Percentiles rank a stretch among this genome's conserved stretches.
These are phyloP conservation scores for Dactylellina haptotyla DNA, from an alignment of 2,329 filamentous ascomycete genomes.

Conservation along the genomic window DNA sequence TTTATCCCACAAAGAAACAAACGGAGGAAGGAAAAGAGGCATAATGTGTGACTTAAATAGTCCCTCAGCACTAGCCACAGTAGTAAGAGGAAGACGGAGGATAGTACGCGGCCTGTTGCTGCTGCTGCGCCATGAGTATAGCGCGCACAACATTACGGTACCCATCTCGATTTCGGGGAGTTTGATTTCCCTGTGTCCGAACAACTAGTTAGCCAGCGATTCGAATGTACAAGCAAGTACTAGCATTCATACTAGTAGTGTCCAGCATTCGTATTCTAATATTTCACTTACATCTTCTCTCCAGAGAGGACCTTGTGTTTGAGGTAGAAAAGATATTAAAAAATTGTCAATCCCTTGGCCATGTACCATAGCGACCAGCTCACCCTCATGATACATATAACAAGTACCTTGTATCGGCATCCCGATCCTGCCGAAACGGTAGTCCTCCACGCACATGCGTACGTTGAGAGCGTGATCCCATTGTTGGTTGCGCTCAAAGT, in stretches of 20 bases:
- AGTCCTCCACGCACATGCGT: background rate
- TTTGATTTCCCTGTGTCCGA: constrained; percentile 20
- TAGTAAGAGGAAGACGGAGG: too few species aligned
- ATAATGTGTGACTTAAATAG: too few species aligned
- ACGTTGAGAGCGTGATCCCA: background rate
- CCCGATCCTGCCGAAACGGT: constrained; percentile 13
- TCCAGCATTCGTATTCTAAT: too few species aligned
- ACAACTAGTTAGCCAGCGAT: background rate
- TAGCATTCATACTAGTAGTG: too few species aligned
- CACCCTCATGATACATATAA: constrained; percentile 17
- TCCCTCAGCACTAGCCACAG: too few species aligned
- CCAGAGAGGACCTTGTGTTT: constrained; percentile 25
- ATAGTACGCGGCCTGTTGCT: too few species aligned
- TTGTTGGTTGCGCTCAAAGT: constrained; percentile 1
- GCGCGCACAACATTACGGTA: background rate
- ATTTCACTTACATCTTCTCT: constrained; percentile 45
- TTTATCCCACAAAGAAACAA: too few species aligned
- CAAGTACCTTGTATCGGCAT: background rate
- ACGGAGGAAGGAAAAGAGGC: too few species aligned
- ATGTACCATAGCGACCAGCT: background rate
- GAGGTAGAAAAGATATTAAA: background rate
- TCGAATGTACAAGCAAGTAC: too few species aligned
- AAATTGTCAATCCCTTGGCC: background rate
- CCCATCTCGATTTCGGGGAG: background rate
- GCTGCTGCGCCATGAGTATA: too few species aligned